phyloP scores from a whole-genome alignment of 2,329 filamentous ascomycete species.

The Colletotrichum sp. region DNA sequence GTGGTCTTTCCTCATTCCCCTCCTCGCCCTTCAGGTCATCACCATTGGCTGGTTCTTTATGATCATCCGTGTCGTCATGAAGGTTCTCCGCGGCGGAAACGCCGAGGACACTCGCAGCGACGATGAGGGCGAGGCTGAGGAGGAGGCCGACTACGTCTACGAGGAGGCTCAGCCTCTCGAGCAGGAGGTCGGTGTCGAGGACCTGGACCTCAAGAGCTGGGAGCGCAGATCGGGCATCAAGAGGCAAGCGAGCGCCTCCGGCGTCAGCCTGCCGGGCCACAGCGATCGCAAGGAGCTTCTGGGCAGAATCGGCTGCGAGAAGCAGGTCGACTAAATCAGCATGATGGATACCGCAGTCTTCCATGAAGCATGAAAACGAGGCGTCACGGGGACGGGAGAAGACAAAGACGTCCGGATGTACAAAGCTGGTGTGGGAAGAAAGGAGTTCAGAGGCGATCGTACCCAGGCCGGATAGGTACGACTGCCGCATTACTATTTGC shows the following conservation, averaged over 20 bases:
- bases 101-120: constrained; percentile 91
- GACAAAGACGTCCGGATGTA: not conserved
- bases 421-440: not conserved
- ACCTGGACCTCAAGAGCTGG: constrained; percentile 70
- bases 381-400: not conserved
- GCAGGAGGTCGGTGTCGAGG: constrained; percentile 78
- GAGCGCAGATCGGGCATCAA: constrained; percentile 61
- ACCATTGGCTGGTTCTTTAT: constrained; percentile 89
- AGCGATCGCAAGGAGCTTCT: constrained; percentile 82
- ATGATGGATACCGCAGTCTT: not conserved
- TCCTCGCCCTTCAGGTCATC: constrained; percentile 80
- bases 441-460: not conserved
- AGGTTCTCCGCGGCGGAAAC: constrained; percentile 75
- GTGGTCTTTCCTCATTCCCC: constrained; percentile 76
- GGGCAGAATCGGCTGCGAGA: constrained; percentile 83
- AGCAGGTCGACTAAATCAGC: constrained; percentile 61
- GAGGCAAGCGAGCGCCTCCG: constrained; percentile 58
- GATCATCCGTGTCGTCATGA: constrained; percentile 83
- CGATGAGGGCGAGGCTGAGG: constrained; percentile 76
- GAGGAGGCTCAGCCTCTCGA: constrained; percentile 66
- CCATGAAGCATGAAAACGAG: not conserved
- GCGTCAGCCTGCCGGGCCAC: constrained; percentile 72
- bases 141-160: constrained; percentile 64
- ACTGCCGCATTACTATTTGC: constrained; percentile 8
- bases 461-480: not conserved